Evolutionary conservation across 2,329 filamentous ascomycete species (phyloP).

Genomic region (Hymenotorrendiella dingleyae): DNA sequence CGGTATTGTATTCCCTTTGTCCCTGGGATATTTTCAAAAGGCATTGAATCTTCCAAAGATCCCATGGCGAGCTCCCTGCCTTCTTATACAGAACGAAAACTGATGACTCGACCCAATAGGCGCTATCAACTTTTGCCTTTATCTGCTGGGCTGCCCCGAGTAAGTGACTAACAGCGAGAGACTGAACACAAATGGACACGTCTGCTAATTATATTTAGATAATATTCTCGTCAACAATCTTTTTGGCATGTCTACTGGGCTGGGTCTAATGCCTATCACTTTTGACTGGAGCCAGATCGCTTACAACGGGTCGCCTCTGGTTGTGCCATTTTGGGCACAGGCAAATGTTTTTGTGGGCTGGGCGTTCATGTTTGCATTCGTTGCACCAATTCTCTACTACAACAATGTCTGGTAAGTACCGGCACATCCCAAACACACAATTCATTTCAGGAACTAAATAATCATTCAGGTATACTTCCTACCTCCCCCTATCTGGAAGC

Average conservation of each 20-base stretch:
- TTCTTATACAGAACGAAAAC: too few relatives aligned
- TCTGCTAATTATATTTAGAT: constrained; percentile 21
- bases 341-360: constrained; percentile 59
- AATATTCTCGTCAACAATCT: constrained; percentile 63
- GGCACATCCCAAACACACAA: not conserved
- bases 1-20: too few relatives aligned
- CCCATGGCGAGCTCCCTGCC: too few relatives aligned
- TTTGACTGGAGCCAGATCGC: constrained; percentile 70
- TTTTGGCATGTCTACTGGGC: constrained; percentile 60
- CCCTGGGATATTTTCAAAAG: too few relatives aligned
- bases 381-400: not conserved
- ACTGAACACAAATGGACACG: constrained; percentile 38
- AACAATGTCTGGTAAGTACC: not conserved
- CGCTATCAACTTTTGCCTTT: not conserved
- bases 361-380: constrained; percentile 28
- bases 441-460: not conserved
- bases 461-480: not conserved
- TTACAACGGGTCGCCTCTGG: constrained; percentile 41
- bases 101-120: too few relatives aligned
- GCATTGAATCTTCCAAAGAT: too few relatives aligned
- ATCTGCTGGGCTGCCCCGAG: not conserved
- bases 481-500: not conserved
- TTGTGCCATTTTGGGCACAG: constrained; percentile 67
- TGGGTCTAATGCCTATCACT: constrained; percentile 63
- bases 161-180: too few relatives aligned